Percentiles rank a stretch among this genome's conserved stretches.
These are phyloP conservation scores for Dactylellina drechsleri DNA, from an alignment of 2,329 filamentous ascomycete species.

Conservation along the genomic window DNA sequence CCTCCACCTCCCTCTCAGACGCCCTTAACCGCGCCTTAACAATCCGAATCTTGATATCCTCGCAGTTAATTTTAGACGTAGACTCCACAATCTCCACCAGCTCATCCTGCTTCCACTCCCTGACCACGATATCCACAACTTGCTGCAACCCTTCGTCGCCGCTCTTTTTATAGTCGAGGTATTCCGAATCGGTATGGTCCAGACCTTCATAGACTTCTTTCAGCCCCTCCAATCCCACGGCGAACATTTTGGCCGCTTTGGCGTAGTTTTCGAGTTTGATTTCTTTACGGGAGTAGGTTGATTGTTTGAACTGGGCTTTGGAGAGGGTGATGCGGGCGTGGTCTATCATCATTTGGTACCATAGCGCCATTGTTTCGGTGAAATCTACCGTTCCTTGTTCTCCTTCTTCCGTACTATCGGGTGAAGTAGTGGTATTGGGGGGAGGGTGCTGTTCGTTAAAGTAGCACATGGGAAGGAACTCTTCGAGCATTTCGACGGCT, in stretches of 20 bases:
- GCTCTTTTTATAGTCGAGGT: slow-evolving; percentile 32
- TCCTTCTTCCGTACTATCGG: not conserved
- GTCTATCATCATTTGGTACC: slow-evolving; percentile 51
- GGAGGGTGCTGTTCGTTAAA: slow-evolving; percentile 19
- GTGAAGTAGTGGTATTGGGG: not conserved
- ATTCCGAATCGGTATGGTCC: slow-evolving; percentile 26
- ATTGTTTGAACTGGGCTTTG: slow-evolving; percentile 37
- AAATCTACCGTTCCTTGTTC: slow-evolving; percentile 23
- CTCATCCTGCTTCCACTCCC: slow-evolving; percentile 29
- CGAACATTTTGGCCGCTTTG: slow-evolving; percentile 32
- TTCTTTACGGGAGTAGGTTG: not conserved
- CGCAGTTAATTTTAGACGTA: slow-evolving; percentile 29
- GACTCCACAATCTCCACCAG: slow-evolving; percentile 27
- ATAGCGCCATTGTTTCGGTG: slow-evolving; percentile 35
- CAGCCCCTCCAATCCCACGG: slow-evolving; percentile 34
- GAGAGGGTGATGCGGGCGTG: slow-evolving; percentile 33
- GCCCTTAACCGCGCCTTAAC: slow-evolving; percentile 19
- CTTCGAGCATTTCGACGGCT: slow-evolving; percentile 47
- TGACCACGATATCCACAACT: slow-evolving; percentile 18
- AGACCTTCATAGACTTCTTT: slow-evolving; percentile 35
- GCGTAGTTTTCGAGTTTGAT: slow-evolving; percentile 50
- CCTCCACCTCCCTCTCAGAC: slow-evolving; percentile 2
- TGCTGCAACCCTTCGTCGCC: slow-evolving; percentile 23
- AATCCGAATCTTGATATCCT: slow-evolving; percentile 22
- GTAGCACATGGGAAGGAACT: slow-evolving; percentile 50